phyloP scores from a whole-genome alignment of 75 land plant species.

The Cupressus sempervirens region DNA sequence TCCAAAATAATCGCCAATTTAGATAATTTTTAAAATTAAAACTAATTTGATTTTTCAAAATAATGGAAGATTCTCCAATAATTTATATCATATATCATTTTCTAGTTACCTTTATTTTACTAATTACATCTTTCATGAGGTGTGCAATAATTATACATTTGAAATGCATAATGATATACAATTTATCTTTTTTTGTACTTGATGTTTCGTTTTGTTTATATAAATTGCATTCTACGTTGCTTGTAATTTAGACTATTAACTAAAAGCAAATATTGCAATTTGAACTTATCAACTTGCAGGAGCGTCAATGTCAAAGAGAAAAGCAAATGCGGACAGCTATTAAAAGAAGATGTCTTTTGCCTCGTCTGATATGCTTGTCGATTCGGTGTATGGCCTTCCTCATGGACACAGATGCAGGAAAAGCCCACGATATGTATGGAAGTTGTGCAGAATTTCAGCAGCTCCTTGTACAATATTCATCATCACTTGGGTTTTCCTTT shows the following conservation, averaged over 20 bases:
- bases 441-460: constrained; percentile 24
- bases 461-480: constrained; percentile 51
- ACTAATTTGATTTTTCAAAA: too few species aligned
- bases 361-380: constrained; percentile 46
- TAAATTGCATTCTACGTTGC: not conserved
- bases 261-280: not conserved
- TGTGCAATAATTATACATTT: too few species aligned
- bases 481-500: constrained; percentile 38
- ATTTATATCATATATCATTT: too few species aligned
- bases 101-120: too few species aligned
- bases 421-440: constrained; percentile 27
- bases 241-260: not conserved
- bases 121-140: too few species aligned
- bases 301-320: not conserved
- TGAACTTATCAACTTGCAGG: not conserved
- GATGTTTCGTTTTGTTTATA: not conserved
- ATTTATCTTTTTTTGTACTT: not conserved
- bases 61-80: too few species aligned
- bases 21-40: too few species aligned
- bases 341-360: constrained; percentile 55
- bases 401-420: constrained; percentile 33
- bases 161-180: too few species aligned
- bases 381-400: constrained; percentile 31
- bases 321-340: constrained; percentile 12
- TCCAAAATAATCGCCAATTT: too few species aligned